phyloP scores from a whole-genome alignment of 345 rosid genomes.

The Alliaria petiolata region DNA sequence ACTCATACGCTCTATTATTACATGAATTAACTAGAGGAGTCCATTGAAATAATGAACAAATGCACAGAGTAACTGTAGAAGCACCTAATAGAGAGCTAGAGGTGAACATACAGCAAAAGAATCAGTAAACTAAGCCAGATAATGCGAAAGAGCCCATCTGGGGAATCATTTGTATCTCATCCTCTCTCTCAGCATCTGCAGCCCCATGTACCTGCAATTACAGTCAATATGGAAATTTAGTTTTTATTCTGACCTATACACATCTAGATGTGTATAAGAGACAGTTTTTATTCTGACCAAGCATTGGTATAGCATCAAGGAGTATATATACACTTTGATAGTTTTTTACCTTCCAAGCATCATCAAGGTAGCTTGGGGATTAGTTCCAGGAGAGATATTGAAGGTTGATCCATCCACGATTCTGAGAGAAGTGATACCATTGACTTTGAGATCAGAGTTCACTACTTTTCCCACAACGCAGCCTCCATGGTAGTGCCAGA shows the following conservation, averaged over 20 bases:
- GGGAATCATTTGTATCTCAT: conserved; percentile 1
- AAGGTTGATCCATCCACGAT: conserved; percentile 85
- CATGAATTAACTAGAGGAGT: background rate
- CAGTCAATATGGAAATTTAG: background rate
- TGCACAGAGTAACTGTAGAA: background rate
- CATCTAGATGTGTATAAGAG: too few relatives aligned
- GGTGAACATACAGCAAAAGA: background rate
- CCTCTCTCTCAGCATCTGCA: conserved; percentile 49
- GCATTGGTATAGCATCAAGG: background rate
- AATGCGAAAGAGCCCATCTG: background rate
- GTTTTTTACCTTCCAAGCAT: conserved; percentile 76
- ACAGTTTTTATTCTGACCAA: too few relatives aligned
- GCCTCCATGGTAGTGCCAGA: conserved; percentile 99
- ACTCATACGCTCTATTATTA: background rate
- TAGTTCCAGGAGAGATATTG: conserved; percentile 76
- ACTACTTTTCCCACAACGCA: conserved; percentile 81
- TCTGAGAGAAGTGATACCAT: conserved; percentile 52
- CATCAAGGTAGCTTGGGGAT: conserved; percentile 95
- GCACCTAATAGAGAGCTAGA: conserved; percentile 5
- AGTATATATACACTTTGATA: background rate
- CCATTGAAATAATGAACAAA: conserved; percentile 10
- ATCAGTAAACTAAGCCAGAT: conserved; percentile 2
- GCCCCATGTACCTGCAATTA: conserved; percentile 52
- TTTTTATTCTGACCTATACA: background rate
- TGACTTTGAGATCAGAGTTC: conserved; percentile 48